Evolutionary conservation across 805 yeast species (phyloP).

Genomic region (Cyberlindnera mycetangii): DNA sequence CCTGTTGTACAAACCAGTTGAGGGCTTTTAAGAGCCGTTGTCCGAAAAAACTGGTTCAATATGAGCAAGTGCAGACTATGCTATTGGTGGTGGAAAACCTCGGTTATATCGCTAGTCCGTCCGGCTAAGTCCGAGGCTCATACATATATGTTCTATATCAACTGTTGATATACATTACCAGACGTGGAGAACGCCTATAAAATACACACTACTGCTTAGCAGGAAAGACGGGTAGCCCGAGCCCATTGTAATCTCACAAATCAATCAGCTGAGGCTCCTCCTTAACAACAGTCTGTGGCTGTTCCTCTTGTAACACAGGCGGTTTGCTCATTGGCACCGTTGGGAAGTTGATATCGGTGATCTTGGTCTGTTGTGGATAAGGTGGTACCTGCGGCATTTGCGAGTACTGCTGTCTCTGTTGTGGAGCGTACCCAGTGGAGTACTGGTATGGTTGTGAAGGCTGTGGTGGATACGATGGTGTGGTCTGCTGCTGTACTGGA

Average conservation of each 20-base stretch:
- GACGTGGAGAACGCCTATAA: not conserved
- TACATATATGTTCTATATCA: no score
- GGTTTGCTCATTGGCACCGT: conserved; percentile 36
- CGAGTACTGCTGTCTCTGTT: not conserved
- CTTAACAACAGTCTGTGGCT: conserved; percentile 10
- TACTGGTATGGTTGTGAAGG: conserved; percentile 13
- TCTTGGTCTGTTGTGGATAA: conserved; percentile 16
- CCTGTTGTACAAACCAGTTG: no score
- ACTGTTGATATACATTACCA: no score
- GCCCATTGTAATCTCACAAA: conserved; percentile 29
- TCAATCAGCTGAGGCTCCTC: conserved; percentile 26
- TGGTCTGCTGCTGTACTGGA: conserved; percentile 13
- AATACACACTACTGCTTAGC: not conserved
- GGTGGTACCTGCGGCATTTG: conserved; percentile 8
- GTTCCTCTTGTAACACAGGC: conserved; percentile 14
- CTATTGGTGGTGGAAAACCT: no score
- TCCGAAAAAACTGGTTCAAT: no score
- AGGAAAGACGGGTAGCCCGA: no score
- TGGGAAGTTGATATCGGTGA: conserved; percentile 39
- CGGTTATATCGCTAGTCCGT: no score
- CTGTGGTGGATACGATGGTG: conserved; percentile 11
- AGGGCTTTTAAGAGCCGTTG: no score
- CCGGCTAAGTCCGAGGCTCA: no score
- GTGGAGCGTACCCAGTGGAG: conserved; percentile 6
- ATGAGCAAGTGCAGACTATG: no score